A percentile compares a stretch with the other conserved stretches of the same genome.
These are phyloP conservation scores for Rosa persica DNA, from an alignment of 306 rosid species.

Conservation along the genomic window DNA sequence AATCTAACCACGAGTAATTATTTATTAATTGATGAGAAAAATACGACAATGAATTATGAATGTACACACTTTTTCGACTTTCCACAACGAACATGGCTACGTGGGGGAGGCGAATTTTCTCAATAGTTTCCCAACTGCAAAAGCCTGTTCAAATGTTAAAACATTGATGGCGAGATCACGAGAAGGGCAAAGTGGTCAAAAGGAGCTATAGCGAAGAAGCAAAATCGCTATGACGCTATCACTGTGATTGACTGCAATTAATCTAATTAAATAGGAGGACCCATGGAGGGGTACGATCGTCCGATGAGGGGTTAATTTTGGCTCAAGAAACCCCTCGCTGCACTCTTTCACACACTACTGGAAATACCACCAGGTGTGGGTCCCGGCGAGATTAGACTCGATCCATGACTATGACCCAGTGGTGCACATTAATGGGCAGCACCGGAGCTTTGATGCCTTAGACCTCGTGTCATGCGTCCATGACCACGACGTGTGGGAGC, in stretches of 20 bases:
- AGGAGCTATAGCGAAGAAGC: neutral
- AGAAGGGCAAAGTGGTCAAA: neutral
- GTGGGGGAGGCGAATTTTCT: neutral
- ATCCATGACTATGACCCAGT: neutral
- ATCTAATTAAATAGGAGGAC: neutral
- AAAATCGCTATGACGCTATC: neutral
- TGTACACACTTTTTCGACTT: too few relatives aligned
- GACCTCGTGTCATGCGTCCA: conserved; percentile 6
- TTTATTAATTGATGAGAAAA: too few relatives aligned
- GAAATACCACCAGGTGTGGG: conserved; percentile 13
- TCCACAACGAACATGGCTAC: too few relatives aligned
- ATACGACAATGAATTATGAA: too few relatives aligned
- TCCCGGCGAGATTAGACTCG: neutral
- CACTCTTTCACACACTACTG: conserved; percentile 7
- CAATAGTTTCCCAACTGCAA: neutral
- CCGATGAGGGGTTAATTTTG: conserved; percentile 27
- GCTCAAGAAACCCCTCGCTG: conserved; percentile 23
- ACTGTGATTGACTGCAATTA: neutral
- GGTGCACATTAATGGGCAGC: neutral
- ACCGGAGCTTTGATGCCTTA: neutral
- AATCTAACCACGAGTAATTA: too few relatives aligned
- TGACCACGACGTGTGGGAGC: neutral
- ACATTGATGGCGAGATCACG: neutral
- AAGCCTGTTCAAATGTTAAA: neutral
- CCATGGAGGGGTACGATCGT: conserved; percentile 11